Base-by-base conservation (phyloP, 306 rosid genomes). In the Malus sieversii region DNA sequence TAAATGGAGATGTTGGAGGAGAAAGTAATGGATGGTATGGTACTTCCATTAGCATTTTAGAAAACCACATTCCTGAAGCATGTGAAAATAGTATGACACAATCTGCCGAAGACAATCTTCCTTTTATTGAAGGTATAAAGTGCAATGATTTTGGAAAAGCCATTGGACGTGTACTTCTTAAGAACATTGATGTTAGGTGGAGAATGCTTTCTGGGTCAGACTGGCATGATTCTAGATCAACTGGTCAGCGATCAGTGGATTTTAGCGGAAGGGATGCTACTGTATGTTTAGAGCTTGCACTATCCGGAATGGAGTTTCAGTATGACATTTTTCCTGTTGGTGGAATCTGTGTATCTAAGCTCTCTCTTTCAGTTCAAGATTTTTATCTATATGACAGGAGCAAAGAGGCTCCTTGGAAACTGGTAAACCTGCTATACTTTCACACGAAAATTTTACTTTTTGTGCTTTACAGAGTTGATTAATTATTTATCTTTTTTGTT, bases 401-500 rank as follows among this genome's bases (percentile, higher is more conserved):
- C 85, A 83, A 78, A 77, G 86, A 85, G 79, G 99, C 97, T 75
- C 97, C 97, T 55, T 95, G 99, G 99, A 92, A 75, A 78, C 90
- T 85, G 97, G 99, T 95, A 92, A 42, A 59, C 58, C 42, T 76
- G 55, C 65, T 70, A 45, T 60, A 66, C 77, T 71, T 77, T 68
- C 74, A 55, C 48, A 44, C 66, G 14, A 60, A 18, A 19, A 19
- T n/a, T 66, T 51, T 18, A 73, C 62, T 59, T 81, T 66, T 71
- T 71, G 53, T 70, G 59, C 73, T 68, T 73, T 85, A 66, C 46
- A 22, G n/a, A 82, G 65, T 69, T 33, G 29, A 60, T 83, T 81
- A 61, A 70, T 60, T 74, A 69, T 72, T 7, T 53, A 30, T 8
- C 66, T 84, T 85, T 76, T 84, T 79, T 66, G 72, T 77, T 84